phyloP scores from a whole-genome alignment of 2,329 filamentous ascomycete genomes.

The Colletotrichum horii region DNA sequence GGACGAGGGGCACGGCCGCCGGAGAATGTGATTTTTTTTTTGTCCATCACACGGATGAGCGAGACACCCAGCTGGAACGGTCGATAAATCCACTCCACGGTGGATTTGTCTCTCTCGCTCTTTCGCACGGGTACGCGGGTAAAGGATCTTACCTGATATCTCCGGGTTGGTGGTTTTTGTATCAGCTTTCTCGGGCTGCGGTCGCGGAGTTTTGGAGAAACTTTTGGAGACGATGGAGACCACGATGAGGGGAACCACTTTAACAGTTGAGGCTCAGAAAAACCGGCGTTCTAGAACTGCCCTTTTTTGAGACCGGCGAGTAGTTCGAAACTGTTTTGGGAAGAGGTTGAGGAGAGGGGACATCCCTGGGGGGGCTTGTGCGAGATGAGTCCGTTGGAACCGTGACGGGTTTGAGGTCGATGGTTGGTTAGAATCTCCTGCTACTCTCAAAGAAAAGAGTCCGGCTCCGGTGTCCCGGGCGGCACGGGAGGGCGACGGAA shows the following conservation, averaged over 20 bases:
- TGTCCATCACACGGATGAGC: conserved; percentile 5
- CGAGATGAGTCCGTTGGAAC: not conserved
- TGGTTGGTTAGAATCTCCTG: not conserved
- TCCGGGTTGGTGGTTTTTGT: not conserved
- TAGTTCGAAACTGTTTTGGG: not conserved
- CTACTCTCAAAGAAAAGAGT: not conserved
- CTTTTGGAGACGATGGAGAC: not conserved
- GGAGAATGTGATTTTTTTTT: not conserved
- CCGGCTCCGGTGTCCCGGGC: conserved; percentile 11
- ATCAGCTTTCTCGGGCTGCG: not conserved
- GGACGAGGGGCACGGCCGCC: not conserved
- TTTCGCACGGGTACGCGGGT: not conserved
- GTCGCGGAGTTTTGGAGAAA: not conserved
- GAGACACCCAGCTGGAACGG: conserved; percentile 17
- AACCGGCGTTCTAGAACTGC: not conserved
- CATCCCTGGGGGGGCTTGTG: not conserved
- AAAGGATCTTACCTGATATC: not conserved
- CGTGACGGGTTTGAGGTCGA: not conserved
- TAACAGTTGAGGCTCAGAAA: not conserved
- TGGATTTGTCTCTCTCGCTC: not conserved
- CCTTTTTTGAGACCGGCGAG: not conserved
- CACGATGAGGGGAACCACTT: not conserved
- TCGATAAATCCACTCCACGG: conserved; percentile 8
- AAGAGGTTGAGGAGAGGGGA: not conserved
- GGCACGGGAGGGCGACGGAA: not conserved